These are phyloP conservation scores for Rhodotorula mucilaginosa DNA, from an alignment of 1,284 basidiomycete species.

Conservation along the genomic window DNA sequence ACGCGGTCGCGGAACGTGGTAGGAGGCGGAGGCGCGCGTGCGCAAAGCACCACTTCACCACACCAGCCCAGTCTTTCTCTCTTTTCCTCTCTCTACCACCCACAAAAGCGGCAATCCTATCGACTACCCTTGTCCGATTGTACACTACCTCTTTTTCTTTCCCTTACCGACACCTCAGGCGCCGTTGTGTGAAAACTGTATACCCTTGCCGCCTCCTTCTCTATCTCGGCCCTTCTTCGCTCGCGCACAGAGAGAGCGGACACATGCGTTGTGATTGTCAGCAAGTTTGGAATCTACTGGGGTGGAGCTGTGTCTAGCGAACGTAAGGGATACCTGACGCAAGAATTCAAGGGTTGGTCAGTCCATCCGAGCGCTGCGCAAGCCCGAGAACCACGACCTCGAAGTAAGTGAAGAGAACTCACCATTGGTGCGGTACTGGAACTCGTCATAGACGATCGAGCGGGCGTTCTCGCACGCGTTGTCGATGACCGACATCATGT, in stretches of 20 bases:
- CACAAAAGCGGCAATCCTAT: too few relatives aligned
- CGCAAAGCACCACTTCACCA: too few relatives aligned
- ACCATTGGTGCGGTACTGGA: conserved; percentile 25
- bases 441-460: conserved; percentile 56
- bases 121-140: too few relatives aligned
- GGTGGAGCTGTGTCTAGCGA: background rate
- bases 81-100: too few relatives aligned
- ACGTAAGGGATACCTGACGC: conserved; percentile 22
- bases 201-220: too few relatives aligned
- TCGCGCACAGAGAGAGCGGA: background rate
- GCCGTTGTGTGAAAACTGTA: too few relatives aligned
- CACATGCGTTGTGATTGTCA: background rate
- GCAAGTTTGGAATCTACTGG: background rate
- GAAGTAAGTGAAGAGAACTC: background rate
- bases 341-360: background rate
- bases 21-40: background rate
- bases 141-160: too few relatives aligned
- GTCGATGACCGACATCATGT: conserved; percentile 80
- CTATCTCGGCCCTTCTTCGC: too few relatives aligned
- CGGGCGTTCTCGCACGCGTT: conserved; percentile 94
- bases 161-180: too few relatives aligned
- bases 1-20: conserved; percentile 17
- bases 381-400: background rate
- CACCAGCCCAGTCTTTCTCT: too few relatives aligned
- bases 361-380: background rate